A percentile compares a stretch with the other conserved stretches of the same genome.
These are phyloP conservation scores for Crepidotus variabilis DNA, from an alignment of 768 basidiomycete species.

Conservation along the genomic window DNA sequence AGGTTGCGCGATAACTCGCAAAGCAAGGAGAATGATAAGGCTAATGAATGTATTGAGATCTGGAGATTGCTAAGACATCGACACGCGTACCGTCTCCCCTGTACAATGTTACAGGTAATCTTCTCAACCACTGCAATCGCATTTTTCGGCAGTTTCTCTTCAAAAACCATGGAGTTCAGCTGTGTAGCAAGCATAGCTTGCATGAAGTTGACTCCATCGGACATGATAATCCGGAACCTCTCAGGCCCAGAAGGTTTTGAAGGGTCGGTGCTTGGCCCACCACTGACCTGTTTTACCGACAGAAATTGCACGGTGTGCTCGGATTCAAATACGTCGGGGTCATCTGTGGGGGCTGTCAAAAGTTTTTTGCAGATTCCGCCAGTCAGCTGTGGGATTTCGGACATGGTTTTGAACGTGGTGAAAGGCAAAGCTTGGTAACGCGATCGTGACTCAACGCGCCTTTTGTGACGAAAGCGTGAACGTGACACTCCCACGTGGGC, in stretches of 20 bases:
- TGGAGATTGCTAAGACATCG: slow-evolving; percentile 1
- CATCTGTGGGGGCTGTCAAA: slow-evolving; percentile 37
- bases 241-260: slow-evolving; percentile 33
- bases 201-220: slow-evolving; percentile 81
- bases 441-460: slow-evolving; percentile 25
- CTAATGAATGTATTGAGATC: slow-evolving; percentile 33
- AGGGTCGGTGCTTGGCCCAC: slow-evolving; percentile 26
- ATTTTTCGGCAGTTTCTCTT: slow-evolving; percentile 59
- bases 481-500: background rate
- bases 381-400: slow-evolving; percentile 48
- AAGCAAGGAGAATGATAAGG: slow-evolving; percentile 73
- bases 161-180: slow-evolving; percentile 71
- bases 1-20: slow-evolving; percentile 50
- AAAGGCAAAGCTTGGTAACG: slow-evolving; percentile 16
- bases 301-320: slow-evolving; percentile 72
- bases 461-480: background rate
- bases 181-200: slow-evolving; percentile 97
- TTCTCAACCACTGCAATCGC: slow-evolving; percentile 68
- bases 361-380: slow-evolving; percentile 54
- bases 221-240: slow-evolving; percentile 79
- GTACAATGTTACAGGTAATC: slow-evolving; percentile 79
- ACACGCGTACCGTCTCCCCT: slow-evolving; percentile 70
- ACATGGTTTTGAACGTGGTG: slow-evolving; percentile 18
- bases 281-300: slow-evolving; percentile 73
- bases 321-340: slow-evolving; percentile 37